Evolutionary conservation across 768 basidiomycete species (phyloP).

Genomic region (Aureoboletus auriporus): DNA sequence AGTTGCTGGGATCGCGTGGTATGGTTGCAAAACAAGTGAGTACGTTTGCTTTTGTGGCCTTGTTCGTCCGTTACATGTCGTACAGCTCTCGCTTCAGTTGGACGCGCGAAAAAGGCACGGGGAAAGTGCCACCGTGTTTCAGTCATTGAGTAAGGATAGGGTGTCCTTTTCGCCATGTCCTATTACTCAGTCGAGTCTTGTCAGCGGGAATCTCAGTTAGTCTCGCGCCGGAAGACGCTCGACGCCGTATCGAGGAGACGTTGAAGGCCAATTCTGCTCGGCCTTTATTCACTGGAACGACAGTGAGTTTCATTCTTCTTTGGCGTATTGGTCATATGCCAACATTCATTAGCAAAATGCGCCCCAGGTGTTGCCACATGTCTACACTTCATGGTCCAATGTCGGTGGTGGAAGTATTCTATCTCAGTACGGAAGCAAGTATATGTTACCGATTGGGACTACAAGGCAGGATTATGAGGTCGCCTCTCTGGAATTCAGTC

Average conservation of each 20-base stretch:
- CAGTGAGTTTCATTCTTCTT: slow-evolving; percentile 36
- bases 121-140: background rate
- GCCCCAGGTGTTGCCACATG: slow-evolving; percentile 75
- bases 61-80: background rate
- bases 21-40: slow-evolving; percentile 48
- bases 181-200: background rate
- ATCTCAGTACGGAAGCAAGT: slow-evolving; percentile 71
- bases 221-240: slow-evolving; percentile 46
- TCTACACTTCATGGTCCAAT: slow-evolving; percentile 70
- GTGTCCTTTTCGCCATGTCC: background rate
- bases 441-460: slow-evolving; percentile 82
- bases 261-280: slow-evolving; percentile 60
- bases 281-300: slow-evolving; percentile 56
- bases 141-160: slow-evolving; percentile 7
- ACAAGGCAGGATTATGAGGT: slow-evolving; percentile 66
- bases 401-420: slow-evolving; percentile 55
- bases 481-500: slow-evolving; percentile 8
- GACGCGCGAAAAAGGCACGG: background rate
- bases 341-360: slow-evolving; percentile 41
- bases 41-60: background rate
- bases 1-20: slow-evolving; percentile 59
- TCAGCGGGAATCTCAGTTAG: slow-evolving; percentile 13
- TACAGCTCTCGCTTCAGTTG: slow-evolving; percentile 16
- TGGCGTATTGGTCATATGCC: background rate
- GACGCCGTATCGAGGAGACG: slow-evolving; percentile 56